Conservation (phyloP, 495 filamentous ascomycete genomes). For the Aspergillus saccharolyticus region DNA sequence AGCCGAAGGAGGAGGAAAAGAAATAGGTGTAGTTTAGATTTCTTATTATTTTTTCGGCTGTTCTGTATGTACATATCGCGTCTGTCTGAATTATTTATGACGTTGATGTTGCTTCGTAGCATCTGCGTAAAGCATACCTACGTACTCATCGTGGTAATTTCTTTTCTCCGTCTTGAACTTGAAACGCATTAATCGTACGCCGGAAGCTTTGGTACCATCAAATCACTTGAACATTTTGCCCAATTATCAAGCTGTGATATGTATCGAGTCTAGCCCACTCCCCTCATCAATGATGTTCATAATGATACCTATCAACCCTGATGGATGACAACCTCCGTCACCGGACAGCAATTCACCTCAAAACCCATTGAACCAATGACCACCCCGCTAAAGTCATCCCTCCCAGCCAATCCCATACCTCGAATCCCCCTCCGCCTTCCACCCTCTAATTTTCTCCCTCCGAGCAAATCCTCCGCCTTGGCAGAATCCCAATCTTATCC, state of each 20-base stretch:
- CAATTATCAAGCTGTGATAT: too few relatives aligned
- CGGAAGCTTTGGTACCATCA: too few relatives aligned
- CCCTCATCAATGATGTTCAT: too few relatives aligned
- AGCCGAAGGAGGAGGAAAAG: slow-evolving; percentile 88
- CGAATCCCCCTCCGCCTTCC: not conserved
- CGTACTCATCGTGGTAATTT: too few relatives aligned
- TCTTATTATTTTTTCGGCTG: slow-evolving; percentile 29
- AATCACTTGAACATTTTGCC: too few relatives aligned
- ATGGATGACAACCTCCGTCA: not conserved
- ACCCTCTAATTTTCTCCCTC: not conserved
- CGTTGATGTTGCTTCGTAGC: slow-evolving; percentile 20
- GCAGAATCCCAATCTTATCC: not conserved
- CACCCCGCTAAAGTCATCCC: not conserved
- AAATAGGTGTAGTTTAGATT: slow-evolving; percentile 60
- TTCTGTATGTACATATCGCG: slow-evolving; percentile 44
- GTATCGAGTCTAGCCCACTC: too few relatives aligned
- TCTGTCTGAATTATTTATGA: slow-evolving; percentile 30
- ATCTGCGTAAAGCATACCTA: too few relatives aligned
- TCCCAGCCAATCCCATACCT: not conserved
- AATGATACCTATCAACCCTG: not conserved
- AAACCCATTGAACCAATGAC: slow-evolving; percentile 6
- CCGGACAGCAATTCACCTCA: too few relatives aligned
- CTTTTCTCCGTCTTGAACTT: too few relatives aligned
- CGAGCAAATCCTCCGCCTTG: not conserved
- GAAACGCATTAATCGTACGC: too few relatives aligned